These are phyloP conservation scores for Tagetes patula DNA, from an alignment of 129 eudicot species.

Conservation along the genomic window DNA sequence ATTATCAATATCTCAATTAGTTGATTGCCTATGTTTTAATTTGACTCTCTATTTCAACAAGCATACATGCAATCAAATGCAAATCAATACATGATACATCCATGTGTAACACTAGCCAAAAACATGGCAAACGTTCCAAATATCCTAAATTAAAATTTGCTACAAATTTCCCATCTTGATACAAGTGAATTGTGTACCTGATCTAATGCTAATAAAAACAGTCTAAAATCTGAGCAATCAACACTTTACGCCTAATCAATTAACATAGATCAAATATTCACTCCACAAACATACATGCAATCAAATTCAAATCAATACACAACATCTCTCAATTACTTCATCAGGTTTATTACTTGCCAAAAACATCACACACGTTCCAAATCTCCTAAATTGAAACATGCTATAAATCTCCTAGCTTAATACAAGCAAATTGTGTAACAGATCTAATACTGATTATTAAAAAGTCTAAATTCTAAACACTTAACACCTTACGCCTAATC, in stretches of 20 bases:
- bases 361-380: not conserved
- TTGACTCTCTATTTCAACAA: not conserved
- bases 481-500: not conserved
- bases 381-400: not conserved
- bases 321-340: not conserved
- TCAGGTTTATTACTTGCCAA: not conserved
- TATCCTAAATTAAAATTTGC: not conserved
- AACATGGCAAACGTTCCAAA: not conserved
- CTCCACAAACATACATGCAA: not conserved
- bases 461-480: not conserved
- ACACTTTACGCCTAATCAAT: not conserved
- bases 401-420: not conserved
- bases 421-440: not conserved
- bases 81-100: not conserved
- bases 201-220: not conserved
- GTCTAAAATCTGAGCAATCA: not conserved
- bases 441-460: not conserved
- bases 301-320: not conserved
- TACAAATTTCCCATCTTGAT: not conserved
- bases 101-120: not conserved
- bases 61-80: not conserved
- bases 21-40: not conserved
- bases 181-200: not conserved
- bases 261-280: not conserved
- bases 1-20: not conserved